Percentiles rank a stretch among this genome's conserved stretches.
These are phyloP conservation scores for Agarophyton chilense DNA, from an alignment of 23 red algal species.

Conservation along the genomic window DNA sequence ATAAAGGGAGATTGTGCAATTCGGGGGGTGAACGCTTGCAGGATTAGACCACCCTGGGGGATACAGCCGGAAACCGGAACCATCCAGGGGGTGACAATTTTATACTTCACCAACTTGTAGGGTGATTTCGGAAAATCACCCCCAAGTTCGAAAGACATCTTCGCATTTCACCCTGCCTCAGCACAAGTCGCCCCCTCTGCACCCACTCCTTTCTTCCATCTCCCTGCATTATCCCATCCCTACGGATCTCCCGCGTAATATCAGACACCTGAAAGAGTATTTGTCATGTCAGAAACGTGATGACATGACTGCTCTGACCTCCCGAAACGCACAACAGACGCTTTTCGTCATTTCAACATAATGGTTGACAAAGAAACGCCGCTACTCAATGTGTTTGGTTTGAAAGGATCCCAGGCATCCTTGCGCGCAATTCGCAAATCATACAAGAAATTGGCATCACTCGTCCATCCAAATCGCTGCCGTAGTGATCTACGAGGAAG, in stretches of 20 bases:
- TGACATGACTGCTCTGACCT: neutral
- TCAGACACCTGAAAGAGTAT: too few species aligned
- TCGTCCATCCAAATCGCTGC: conserved; percentile 1
- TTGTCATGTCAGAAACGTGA: neutral
- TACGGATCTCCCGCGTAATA: too few species aligned
- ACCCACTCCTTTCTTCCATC: too few species aligned
- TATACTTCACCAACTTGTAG: neutral
- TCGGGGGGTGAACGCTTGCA: conserved; percentile 9
- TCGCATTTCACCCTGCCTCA: neutral
- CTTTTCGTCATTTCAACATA: conserved; percentile 7
- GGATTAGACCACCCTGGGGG: neutral
- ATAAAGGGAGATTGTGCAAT: neutral
- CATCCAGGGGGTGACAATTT: neutral
- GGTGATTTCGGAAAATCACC: neutral
- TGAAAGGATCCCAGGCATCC: neutral
- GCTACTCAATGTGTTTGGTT: neutral
- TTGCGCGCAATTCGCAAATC: neutral
- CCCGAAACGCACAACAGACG: neutral
- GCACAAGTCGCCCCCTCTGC: too few species aligned
- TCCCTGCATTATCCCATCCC: too few species aligned
- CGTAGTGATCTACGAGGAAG: neutral
- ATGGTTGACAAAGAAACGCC: neutral
- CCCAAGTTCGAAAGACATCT: neutral
- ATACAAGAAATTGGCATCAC: neutral
- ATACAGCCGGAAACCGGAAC: neutral